A percentile compares a stretch with the other conserved stretches of the same genome.
Conservation (phyloP, 1,284 basidiomycete species). For the Tylopilus sp. region DNA sequence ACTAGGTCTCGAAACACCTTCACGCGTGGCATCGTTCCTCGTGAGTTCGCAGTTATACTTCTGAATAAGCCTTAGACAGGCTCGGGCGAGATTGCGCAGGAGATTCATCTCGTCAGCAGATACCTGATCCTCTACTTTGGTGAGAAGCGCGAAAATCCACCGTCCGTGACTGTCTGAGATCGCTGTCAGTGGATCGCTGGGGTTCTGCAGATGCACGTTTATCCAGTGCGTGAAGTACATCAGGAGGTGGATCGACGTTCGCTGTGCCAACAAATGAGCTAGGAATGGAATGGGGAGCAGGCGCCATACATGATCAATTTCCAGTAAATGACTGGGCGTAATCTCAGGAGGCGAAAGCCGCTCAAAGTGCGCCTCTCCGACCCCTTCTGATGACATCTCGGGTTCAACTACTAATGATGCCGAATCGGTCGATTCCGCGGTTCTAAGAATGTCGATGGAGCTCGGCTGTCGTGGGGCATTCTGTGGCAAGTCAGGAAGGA, state of each 20-base stretch:
- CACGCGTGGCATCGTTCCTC: background rate
- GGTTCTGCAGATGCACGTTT: conserved; percentile 52
- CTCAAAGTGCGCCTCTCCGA: background rate
- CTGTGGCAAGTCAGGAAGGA: background rate
- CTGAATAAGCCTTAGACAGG: conserved; percentile 50
- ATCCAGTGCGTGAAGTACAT: conserved; percentile 85
- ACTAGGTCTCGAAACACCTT: conserved; percentile 4
- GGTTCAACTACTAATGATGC: background rate
- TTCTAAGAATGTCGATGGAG: background rate
- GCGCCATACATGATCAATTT: conserved; percentile 59
- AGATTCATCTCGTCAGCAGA: conserved; percentile 76
- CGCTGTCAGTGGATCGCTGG: conserved; percentile 37
- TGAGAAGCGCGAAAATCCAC: conserved; percentile 83
- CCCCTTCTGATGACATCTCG: background rate
- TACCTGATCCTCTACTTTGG: conserved; percentile 68
- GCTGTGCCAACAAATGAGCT: conserved; percentile 39
- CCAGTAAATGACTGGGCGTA: conserved; percentile 50
- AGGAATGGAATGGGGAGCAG: background rate
- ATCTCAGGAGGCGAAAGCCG: conserved; percentile 20
- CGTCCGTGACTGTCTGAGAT: conserved; percentile 65
- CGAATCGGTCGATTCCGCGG: background rate
- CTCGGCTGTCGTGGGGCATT: background rate
- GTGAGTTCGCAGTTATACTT: background rate
- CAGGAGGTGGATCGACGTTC: conserved; percentile 66
- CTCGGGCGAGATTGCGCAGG: conserved; percentile 75